Evolutionary conservation across 768 basidiomycete genomes (phyloP).

Genomic region (Naematelia encephala): DNA sequence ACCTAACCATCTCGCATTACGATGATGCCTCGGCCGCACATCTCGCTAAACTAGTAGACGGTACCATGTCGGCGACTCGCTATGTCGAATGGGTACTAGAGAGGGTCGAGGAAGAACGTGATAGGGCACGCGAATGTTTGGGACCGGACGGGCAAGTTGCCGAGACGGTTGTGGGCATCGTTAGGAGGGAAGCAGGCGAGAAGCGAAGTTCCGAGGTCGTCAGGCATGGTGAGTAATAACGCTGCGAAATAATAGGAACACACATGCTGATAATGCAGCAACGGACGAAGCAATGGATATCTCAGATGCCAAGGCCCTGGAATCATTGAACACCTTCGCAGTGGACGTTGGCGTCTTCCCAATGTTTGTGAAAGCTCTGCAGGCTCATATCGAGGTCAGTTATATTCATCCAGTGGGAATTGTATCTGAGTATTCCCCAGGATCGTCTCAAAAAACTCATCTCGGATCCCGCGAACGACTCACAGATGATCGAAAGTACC

Average conservation of each 20-base stretch:
- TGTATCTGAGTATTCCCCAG: conserved; percentile 4
- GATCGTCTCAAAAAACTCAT: conserved; percentile 32
- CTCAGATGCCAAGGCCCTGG: conserved; percentile 23
- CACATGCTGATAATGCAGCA: conserved; percentile 19
- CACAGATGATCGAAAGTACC: conserved; percentile 45
- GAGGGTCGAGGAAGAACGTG: conserved; percentile 36
- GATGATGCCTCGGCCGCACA: background rate
- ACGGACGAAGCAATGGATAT: conserved; percentile 46
- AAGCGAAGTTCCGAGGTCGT: conserved; percentile 26
- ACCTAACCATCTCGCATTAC: conserved; percentile 16
- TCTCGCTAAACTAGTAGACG: conserved; percentile 10
- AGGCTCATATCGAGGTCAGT: conserved; percentile 37
- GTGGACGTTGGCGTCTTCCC: conserved; percentile 32
- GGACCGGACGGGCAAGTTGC: conserved; percentile 15
- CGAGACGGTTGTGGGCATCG: conserved; percentile 19
- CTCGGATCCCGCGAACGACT: conserved; percentile 46
- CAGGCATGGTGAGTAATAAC: conserved; percentile 21
- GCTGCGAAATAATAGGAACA: background rate
- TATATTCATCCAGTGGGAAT: no score
- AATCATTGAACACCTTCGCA: conserved; percentile 30
- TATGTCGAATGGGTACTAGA: conserved; percentile 41
- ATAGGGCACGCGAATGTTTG: conserved; percentile 21
- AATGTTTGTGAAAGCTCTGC: conserved; percentile 27
- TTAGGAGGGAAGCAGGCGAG: conserved; percentile 22
- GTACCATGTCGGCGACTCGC: conserved; percentile 15